Evolutionary conservation across 164 flowering plant genomes (phyloP).

Genomic region (Nymphaea thermarum): DNA sequence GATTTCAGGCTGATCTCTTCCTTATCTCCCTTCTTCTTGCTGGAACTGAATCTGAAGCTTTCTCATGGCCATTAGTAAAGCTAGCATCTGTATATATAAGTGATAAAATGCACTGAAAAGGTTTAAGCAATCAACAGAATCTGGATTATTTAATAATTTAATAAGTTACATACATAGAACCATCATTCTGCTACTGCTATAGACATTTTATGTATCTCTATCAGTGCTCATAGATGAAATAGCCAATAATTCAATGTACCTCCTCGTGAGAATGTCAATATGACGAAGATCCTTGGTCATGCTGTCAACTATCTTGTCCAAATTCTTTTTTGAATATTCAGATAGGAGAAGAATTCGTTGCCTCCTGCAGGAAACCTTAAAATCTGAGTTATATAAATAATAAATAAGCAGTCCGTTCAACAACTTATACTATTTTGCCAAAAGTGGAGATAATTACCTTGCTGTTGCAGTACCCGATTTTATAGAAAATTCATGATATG

Average conservation of each 20-base stretch:
- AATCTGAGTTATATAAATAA: conserved; percentile 5
- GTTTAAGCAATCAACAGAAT: neutral
- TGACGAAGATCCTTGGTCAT: conserved; percentile 76
- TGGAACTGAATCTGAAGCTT: neutral
- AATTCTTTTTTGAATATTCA: conserved; percentile 92
- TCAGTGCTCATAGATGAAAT: too few species aligned
- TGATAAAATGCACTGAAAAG: neutral
- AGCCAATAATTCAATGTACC: conserved; percentile 26
- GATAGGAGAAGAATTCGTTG: conserved; percentile 93
- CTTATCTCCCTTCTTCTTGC: too few species aligned
- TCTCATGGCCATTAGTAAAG: neutral
- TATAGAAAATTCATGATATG: conserved; percentile 85
- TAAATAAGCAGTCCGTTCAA: neutral
- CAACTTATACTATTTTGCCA: neutral
- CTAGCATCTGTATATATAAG: neutral
- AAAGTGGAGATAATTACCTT: conserved; percentile 41
- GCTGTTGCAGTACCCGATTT: conserved; percentile 92
- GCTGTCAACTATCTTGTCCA: conserved; percentile 76
- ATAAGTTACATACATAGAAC: too few species aligned
- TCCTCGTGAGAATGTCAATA: conserved; percentile 81
- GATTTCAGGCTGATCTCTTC: too few species aligned
- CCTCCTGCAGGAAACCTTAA: conserved; percentile 38
- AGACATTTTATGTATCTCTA: too few species aligned
- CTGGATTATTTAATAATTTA: too few species aligned
- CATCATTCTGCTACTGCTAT: too few species aligned